These are phyloP conservation scores for Ogataea pignaliae DNA, from an alignment of 805 yeast species.

Conservation along the genomic window DNA sequence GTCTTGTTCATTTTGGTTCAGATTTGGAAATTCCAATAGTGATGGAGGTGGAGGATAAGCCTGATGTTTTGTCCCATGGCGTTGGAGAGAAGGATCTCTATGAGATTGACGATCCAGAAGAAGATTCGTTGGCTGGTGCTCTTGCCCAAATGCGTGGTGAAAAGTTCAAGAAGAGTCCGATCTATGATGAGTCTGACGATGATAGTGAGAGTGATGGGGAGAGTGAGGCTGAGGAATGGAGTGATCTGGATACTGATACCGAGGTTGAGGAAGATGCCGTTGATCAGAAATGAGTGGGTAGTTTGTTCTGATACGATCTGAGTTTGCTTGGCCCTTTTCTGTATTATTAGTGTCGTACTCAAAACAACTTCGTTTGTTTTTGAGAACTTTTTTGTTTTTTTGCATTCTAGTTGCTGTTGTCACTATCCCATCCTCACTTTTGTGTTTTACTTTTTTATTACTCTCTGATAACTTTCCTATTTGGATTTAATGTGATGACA, in stretches of 20 bases:
- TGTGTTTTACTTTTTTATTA: too few species aligned
- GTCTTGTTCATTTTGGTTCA: constrained; percentile 74
- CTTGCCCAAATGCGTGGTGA: constrained; percentile 67
- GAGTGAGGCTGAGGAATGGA: constrained; percentile 29
- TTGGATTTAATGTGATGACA: neutral
- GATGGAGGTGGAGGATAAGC: constrained; percentile 65
- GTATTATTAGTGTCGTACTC: neutral
- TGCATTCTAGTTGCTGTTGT: too few species aligned
- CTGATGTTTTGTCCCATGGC: constrained; percentile 30
- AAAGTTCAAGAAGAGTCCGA: constrained; percentile 38
- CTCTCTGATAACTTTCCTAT: neutral
- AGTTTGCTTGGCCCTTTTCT: neutral
- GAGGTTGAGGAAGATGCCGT: constrained; percentile 47
- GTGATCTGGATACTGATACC: constrained; percentile 61
- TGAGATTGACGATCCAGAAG: constrained; percentile 68
- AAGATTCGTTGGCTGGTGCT: constrained; percentile 72
- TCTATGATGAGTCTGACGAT: constrained; percentile 34
- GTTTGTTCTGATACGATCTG: too few species aligned
- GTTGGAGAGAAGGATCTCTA: constrained; percentile 38
- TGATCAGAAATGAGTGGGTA: constrained; percentile 1
- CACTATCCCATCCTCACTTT: too few species aligned
- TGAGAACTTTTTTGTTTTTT: too few species aligned
- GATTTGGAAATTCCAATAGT: constrained; percentile 70
- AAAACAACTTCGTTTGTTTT: too few species aligned
- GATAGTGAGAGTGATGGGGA: constrained; percentile 8